Evolutionary conservation across 1,284 basidiomycete species (phyloP), one percentile per base, ranked within the genome.

Genomic region (Wolfiporia cocos): DNA sequence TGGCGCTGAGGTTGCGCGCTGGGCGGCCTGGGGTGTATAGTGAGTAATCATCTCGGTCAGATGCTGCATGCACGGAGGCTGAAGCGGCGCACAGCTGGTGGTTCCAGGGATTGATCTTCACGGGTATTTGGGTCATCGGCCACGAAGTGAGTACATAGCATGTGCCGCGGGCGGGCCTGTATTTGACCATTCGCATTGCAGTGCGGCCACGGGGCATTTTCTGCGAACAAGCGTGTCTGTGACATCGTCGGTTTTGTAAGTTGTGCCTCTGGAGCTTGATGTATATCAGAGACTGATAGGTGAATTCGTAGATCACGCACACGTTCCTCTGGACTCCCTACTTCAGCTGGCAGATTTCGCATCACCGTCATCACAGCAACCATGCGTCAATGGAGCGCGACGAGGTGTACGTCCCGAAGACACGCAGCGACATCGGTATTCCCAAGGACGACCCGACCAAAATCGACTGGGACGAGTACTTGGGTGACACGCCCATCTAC

Each of bases 81-180:
- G 29, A 44, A 31, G 5, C n/a, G 7, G 2, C 18, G 14, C 12
- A 38, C 12, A 71, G 74, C 53, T 79, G 76, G 76, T 79, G 76
- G 76, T 76, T 78, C 52, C 76, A 79, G 57, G 75, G 76, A 11
- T 64, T 79, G 9, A 67, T 73, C 22, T 73, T 79, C 51, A 77
- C 74, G 6, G 75, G 76, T 1, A 66, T 79, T 31, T 81, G 76
- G 76, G 75, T 78, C n/a, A 73, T 79, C 38, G 76, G 76, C 18
- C 76, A 78, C 46, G 76, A 79, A 57, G 74, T 74, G 43, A 20
- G 54, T 39, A 10, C 21, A 14, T 5, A 6, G 10, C 11, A 20
- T 24, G 9, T n/a, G n/a, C n/a, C n/a, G n/a, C n/a, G n/a, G 15
- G 22, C 7, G 18, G 3, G 19, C 12, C 7, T 15, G 14, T 17